Evolutionary conservation across 345 rosid genomes (phyloP), one percentile per base, ranked within the genome.

Genomic region (Erysimum cheiranthoides): DNA sequence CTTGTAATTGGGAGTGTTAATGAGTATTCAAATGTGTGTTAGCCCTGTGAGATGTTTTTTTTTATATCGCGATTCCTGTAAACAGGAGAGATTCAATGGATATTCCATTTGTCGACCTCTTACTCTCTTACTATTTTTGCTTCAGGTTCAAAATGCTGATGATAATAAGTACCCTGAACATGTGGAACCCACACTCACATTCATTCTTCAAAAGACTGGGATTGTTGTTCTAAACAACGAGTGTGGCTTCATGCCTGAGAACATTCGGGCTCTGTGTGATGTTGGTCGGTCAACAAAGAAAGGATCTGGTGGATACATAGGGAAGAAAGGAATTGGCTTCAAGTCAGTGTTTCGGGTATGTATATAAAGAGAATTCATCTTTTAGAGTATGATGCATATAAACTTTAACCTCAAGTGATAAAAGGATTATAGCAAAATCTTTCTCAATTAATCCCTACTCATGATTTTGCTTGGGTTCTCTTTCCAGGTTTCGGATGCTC

Each of bases 131-230:
- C 63, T 83, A 56, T 13, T 52, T 47, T 71, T 86, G 73, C 68
- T 82, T 83, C 93, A 94, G 98, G 91, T 94, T 81, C 97, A 94
- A 84, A 94, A 94, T 85, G 97, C 98, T 47, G 98, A 94, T 82
- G 98, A 94, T 80, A 94, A 94, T 79, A 82, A 80, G 76, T 94
- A 94, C 73, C 81, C 90, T 43, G 83, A 79, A 77, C 77, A 75
- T 34, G 86, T 81, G 78, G 96, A 94, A 72, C 98, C 98, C 25
- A 90, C 97, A 34, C 83, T 94, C 64, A 71, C 86, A 17, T 94
- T 94, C 72, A 87, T 94, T 83, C 92, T 94, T 84, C 90, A 90
- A 70, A 87, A 82, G 73, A 83, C 87, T 1, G 88, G 97, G 40
- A 81, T 94, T 60, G 49, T 85, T 78, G 85, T 94, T 78, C 74